Evolutionary conservation across 2,329 filamentous ascomycete genomes (phyloP).

Genomic region (Cytospora paraplurivora): DNA sequence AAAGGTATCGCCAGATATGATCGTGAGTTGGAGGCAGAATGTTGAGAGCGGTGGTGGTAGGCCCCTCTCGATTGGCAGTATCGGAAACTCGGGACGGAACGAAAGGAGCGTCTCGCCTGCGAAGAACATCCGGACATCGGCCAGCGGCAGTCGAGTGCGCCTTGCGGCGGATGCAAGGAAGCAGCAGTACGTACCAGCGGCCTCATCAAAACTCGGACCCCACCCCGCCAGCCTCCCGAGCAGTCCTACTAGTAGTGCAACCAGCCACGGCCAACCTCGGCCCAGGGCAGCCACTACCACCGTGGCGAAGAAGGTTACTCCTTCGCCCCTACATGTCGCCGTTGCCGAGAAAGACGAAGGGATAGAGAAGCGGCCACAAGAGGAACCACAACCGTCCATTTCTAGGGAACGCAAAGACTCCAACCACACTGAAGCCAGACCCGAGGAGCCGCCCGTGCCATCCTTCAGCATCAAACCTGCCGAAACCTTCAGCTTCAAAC

Average conservation of each 20-base stretch:
- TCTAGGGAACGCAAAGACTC: constrained; percentile 28
- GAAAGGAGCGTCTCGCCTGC: constrained; percentile 60
- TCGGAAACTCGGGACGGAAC: constrained; percentile 45
- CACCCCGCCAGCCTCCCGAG: constrained; percentile 21
- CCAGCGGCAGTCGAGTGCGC: constrained; percentile 42
- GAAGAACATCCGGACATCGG: constrained; percentile 44
- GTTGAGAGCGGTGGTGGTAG: constrained; percentile 47
- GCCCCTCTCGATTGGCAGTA: constrained; percentile 40
- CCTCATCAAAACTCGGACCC: constrained; percentile 29
- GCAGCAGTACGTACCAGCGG: constrained; percentile 43
- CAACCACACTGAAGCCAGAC: constrained; percentile 30
- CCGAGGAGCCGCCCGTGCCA: constrained; percentile 52
- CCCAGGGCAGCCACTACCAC: constrained; percentile 10
- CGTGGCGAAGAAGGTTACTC: background rate
- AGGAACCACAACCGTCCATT: constrained; percentile 25
- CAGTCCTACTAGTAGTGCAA: constrained; percentile 30
- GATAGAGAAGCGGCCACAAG: constrained; percentile 25
- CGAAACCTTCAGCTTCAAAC: constrained; percentile 44
- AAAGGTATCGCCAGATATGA: constrained; percentile 65
- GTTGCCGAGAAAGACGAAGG: constrained; percentile 24
- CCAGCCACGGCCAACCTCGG: constrained; percentile 18
- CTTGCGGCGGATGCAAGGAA: constrained; percentile 50
- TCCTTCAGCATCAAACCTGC: constrained; percentile 55
- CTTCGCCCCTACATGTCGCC: constrained; percentile 13
- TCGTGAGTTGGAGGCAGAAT: constrained; percentile 82